Percentiles rank a stretch among this genome's conserved stretches.
These are phyloP conservation scores for Rhodotorula sp. DNA, from an alignment of 1,284 basidiomycete species.

Conservation along the genomic window DNA sequence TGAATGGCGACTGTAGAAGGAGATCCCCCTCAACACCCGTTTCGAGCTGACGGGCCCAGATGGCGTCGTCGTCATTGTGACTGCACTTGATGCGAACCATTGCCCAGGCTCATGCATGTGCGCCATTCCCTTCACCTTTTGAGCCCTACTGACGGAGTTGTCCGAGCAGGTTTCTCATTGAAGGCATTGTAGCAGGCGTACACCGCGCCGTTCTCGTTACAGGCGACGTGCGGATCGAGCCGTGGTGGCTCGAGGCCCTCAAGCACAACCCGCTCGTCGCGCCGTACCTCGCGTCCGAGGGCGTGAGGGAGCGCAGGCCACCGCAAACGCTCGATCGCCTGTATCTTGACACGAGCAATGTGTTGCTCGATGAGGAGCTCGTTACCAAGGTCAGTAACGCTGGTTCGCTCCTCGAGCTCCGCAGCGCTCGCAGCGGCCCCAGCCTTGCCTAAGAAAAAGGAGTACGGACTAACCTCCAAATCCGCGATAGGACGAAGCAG, in stretches of 20 bases:
- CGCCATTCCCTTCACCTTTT: conserved; percentile 43
- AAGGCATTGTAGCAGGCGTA: conserved; percentile 61
- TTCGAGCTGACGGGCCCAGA: conserved; percentile 57
- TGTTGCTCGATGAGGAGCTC: conserved; percentile 53
- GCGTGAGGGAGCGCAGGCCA: not conserved
- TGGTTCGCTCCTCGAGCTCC: not conserved
- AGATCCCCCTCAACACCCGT: conserved; percentile 30
- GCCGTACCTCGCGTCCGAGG: not conserved
- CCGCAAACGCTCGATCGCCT: conserved; percentile 19
- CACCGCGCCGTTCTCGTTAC: conserved; percentile 73
- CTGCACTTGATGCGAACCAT: conserved; percentile 87
- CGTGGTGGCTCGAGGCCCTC: conserved; percentile 70
- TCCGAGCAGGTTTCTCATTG: conserved; percentile 74
- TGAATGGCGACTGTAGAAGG: conserved; percentile 1
- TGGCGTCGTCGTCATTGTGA: conserved; percentile 66
- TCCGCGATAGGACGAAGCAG: conserved; percentile 62
- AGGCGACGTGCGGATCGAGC: conserved; percentile 86
- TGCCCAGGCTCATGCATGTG: conserved; percentile 92
- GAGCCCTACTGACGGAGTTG: not conserved
- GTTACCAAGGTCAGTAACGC: conserved; percentile 65
- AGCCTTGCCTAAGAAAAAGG: not conserved
- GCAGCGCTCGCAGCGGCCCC: not conserved
- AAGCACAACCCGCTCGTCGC: conserved; percentile 65
- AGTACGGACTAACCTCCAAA: not conserved
- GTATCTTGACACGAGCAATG: conserved; percentile 39